Conservation (phyloP, 768 basidiomycete species). For the Macrocybe gigantea region DNA sequence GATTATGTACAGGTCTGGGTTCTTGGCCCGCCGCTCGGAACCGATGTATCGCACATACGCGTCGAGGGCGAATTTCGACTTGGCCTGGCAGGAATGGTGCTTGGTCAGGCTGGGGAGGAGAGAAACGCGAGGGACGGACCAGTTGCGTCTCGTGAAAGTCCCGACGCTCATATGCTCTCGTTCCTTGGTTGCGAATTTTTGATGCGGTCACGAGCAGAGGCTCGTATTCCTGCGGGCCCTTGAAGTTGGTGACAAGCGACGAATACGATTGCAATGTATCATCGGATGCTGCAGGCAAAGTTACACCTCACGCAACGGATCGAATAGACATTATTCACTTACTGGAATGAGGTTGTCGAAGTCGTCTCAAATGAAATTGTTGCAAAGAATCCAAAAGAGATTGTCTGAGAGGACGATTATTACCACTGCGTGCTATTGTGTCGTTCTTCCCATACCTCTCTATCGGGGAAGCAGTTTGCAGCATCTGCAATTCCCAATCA, state of each 20-base stretch:
- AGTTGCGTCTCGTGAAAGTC: conserved; percentile 58
- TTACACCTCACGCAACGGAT: not conserved
- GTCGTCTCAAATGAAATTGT: conserved; percentile 53
- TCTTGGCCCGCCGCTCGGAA: conserved; percentile 54
- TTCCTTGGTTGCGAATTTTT: conserved; percentile 55
- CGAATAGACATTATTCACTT: conserved; percentile 33
- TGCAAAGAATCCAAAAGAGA: conserved; percentile 47
- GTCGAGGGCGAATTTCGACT: conserved; percentile 43
- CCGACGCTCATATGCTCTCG: conserved; percentile 55
- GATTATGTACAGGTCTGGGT: conserved; percentile 54
- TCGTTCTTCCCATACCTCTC: conserved; percentile 35
- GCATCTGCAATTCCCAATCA: conserved; percentile 68
- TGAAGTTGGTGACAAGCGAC: conserved; percentile 77
- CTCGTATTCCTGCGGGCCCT: conserved; percentile 75
- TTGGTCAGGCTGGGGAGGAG: not conserved
- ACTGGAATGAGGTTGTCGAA: conserved; percentile 65
- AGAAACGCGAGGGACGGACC: conserved; percentile 29
- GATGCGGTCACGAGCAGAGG: conserved; percentile 70
- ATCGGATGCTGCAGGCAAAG: conserved; percentile 53
- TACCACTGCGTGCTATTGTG: too few relatives aligned
- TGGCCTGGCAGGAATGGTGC: conserved; percentile 16
- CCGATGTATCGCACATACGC: conserved; percentile 59
- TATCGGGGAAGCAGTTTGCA: conserved; percentile 40
- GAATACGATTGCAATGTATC: conserved; percentile 85
- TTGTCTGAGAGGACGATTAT: conserved; percentile 23